A percentile compares a stretch with the other conserved stretches of the same genome.
Conservation (phyloP, 805 yeast genomes). For the Lipomyces sp. region DNA sequence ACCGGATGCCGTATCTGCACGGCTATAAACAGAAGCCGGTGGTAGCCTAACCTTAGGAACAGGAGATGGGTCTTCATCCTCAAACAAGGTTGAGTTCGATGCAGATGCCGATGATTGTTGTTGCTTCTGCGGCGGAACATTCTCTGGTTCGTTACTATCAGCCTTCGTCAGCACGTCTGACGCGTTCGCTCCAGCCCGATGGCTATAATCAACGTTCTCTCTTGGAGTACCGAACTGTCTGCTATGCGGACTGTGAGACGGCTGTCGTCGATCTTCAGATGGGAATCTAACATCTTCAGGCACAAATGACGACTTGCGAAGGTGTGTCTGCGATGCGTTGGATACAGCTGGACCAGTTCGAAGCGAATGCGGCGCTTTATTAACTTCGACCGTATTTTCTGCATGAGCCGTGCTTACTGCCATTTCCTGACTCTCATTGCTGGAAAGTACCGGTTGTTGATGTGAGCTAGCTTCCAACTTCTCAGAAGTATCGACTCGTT, state of each 20-base stretch:
- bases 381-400: background rate
- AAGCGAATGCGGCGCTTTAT: background rate
- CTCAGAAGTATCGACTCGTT: background rate
- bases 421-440: background rate
- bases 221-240: background rate
- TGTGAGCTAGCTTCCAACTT: background rate
- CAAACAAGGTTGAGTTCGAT: slow-evolving; percentile 8
- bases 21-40: slow-evolving; percentile 19
- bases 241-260: background rate
- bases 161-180: background rate
- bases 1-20: background rate
- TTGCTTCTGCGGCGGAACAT: background rate
- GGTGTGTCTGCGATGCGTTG: background rate
- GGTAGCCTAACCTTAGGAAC: slow-evolving; percentile 24
- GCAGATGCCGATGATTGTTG: background rate
- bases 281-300: background rate
- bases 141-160: background rate
- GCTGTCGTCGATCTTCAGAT: background rate
- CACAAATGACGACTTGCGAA: background rate
- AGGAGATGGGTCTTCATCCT: slow-evolving; percentile 6
- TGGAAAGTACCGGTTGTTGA: background rate
- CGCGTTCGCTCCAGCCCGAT: background rate
- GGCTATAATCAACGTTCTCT: background rate
- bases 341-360: background rate
- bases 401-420: background rate